Conservation (phyloP, 352 stramenopile genomes). For the Pythium chondricola region DNA sequence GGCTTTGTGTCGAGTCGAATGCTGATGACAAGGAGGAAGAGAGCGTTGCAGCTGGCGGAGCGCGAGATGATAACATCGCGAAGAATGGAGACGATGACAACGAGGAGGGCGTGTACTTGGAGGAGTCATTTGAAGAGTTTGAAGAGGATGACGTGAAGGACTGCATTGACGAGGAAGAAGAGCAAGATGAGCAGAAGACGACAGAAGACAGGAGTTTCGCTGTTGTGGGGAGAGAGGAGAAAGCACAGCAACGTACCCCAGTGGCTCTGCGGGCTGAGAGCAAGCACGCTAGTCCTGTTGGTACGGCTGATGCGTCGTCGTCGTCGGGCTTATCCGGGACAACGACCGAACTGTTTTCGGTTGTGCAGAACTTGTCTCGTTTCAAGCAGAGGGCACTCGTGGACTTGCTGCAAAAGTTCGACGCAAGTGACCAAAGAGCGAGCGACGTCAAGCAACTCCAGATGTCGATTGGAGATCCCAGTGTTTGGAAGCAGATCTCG, state of each 20-base stretch:
- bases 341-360: slow-evolving; percentile 47
- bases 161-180: background rate
- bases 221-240: background rate
- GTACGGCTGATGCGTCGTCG: slow-evolving; percentile 1
- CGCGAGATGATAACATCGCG: background rate
- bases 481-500: slow-evolving; percentile 71
- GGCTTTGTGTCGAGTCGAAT: slow-evolving; percentile 11
- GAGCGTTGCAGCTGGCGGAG: background rate
- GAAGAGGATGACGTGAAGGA: slow-evolving; percentile 32
- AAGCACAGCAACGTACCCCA: background rate
- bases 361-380: slow-evolving; percentile 66
- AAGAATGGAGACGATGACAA: slow-evolving; percentile 7
- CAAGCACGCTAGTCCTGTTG: background rate
- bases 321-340: slow-evolving; percentile 31
- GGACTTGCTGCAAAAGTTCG: slow-evolving; percentile 56
- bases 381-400: slow-evolving; percentile 60
- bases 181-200: background rate
- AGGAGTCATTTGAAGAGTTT: slow-evolving; percentile 84
- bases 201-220: background rate
- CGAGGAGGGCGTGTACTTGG: slow-evolving; percentile 56
- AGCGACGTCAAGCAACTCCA: slow-evolving; percentile 45
- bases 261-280: slow-evolving; percentile 1
- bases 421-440: slow-evolving; percentile 41
- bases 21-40: background rate
- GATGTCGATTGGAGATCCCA: slow-evolving; percentile 62